phyloP scores from a whole-genome alignment of 164 flowering plant species.

The Magnolia changhungtana region DNA sequence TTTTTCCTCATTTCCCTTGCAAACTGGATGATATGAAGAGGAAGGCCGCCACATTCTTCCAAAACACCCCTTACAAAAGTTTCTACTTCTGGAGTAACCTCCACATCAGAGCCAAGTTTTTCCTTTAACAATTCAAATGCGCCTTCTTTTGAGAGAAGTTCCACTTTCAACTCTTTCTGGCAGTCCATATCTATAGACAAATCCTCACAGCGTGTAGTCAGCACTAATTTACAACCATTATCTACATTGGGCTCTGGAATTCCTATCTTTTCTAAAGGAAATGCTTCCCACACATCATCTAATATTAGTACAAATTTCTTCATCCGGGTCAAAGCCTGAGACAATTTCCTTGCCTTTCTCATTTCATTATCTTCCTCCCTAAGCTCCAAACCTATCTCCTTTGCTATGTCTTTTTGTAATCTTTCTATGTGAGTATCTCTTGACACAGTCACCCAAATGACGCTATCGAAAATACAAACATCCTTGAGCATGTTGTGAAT shows the following conservation, averaged over 20 bases:
- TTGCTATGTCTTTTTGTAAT: background rate
- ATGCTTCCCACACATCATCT: slow-evolving; percentile 5
- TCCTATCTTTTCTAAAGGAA: background rate
- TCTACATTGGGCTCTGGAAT: slow-evolving; percentile 1
- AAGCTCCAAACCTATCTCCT: background rate
- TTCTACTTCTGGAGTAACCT: background rate
- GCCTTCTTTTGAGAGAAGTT: background rate
- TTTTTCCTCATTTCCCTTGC: slow-evolving; percentile 7
- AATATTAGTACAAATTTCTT: slow-evolving; percentile 1
- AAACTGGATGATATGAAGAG: background rate
- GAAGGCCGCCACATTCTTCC: slow-evolving; percentile 6
- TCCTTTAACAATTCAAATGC: slow-evolving; percentile 1
- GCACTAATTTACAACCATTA: slow-evolving; percentile 1
- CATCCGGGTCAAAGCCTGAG: background rate
- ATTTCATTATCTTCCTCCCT: background rate
- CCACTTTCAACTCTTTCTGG: background rate
- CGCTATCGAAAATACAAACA: background rate
- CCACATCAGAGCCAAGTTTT: background rate
- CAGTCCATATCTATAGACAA: background rate
- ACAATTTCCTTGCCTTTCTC: background rate
- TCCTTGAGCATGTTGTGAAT: background rate
- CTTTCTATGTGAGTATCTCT: background rate
- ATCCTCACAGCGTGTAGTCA: background rate
- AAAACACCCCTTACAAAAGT: background rate
- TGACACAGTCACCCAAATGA: background rate